These are phyloP conservation scores for Begonia masoniana DNA, from an alignment of 306 rosid species.

Conservation along the genomic window DNA sequence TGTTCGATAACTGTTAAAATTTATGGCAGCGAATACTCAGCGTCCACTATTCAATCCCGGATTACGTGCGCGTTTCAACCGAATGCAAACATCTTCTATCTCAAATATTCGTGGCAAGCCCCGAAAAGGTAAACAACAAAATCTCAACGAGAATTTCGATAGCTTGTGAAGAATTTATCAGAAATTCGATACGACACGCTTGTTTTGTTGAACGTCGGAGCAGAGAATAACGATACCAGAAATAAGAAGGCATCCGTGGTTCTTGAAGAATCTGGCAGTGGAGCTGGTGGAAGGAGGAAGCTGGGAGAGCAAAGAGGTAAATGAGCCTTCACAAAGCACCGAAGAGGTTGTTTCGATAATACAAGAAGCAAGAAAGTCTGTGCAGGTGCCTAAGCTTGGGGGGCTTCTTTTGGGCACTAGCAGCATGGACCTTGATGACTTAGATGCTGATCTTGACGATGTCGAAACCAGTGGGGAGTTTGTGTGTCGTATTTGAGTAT, in stretches of 20 bases:
- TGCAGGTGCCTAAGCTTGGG: conserved; percentile 19
- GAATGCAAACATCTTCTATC: conserved; percentile 67
- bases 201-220: neutral
- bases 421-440: conserved; percentile 69
- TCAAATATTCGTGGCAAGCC: conserved; percentile 55
- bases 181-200: too few relatives aligned
- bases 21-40: conserved; percentile 57
- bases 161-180: neutral
- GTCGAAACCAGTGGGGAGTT: conserved; percentile 52
- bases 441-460: conserved; percentile 53
- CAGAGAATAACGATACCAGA: conserved; percentile 79
- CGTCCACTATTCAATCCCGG: conserved; percentile 54
- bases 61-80: conserved; percentile 40
- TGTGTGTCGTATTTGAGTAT: conserved; percentile 33
- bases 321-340: conserved; percentile 44
- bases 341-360: conserved; percentile 56
- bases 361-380: conserved; percentile 51
- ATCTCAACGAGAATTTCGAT: neutral
- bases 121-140: conserved; percentile 40
- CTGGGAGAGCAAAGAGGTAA: conserved; percentile 47
- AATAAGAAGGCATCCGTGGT: conserved; percentile 65
- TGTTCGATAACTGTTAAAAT: neutral
- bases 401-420: conserved; percentile 26
- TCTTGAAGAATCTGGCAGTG: conserved; percentile 51
- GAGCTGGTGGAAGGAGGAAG: conserved; percentile 65